phyloP scores from a whole-genome alignment of 1,284 basidiomycete species.

The Apiotrichum akiyoshidainum region DNA sequence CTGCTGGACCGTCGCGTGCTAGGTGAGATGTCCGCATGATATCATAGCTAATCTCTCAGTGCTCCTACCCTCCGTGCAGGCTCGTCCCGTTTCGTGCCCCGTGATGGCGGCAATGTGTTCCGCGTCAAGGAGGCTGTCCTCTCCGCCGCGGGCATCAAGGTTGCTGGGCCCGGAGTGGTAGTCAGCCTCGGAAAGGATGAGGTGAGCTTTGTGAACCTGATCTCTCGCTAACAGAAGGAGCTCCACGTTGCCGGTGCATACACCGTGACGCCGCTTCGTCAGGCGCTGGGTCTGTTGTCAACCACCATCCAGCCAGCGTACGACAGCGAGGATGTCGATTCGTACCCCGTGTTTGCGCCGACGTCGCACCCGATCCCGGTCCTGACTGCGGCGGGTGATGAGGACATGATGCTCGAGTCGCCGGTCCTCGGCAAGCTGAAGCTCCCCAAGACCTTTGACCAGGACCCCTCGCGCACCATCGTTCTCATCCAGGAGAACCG shows the following conservation, averaged over 20 bases:
- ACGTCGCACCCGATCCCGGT: constrained; percentile 56
- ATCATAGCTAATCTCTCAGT: constrained; percentile 4
- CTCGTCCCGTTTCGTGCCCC: constrained; percentile 26
- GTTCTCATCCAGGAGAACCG: constrained; percentile 42
- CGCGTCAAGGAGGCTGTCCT: constrained; percentile 18
- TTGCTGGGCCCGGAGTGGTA: constrained; percentile 29
- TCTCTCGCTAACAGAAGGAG: constrained; percentile 18
- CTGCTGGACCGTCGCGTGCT: constrained; percentile 8
- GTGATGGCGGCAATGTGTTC: constrained; percentile 29
- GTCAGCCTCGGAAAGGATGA: constrained; percentile 35
- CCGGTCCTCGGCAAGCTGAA: constrained; percentile 11
- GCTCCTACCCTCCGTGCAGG: constrained; percentile 5
- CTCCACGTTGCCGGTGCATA: constrained; percentile 42
- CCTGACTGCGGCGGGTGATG: constrained; percentile 44
- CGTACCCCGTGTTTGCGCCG: constrained; percentile 52
- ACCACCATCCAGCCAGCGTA: constrained; percentile 53
- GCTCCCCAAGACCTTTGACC: constrained; percentile 24
- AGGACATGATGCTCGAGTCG: constrained; percentile 11
- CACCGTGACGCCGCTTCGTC: constrained; percentile 37
- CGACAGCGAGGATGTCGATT: constrained; percentile 48
- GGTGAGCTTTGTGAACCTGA: constrained; percentile 26
- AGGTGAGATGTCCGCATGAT: constrained; percentile 10
- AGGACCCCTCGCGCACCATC: constrained; percentile 17
- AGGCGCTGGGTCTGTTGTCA: constrained; percentile 35
- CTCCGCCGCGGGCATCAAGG: constrained; percentile 18